Conservation (phyloP, 176 grass and related monocot genomes). For the Avena insularis region DNA sequence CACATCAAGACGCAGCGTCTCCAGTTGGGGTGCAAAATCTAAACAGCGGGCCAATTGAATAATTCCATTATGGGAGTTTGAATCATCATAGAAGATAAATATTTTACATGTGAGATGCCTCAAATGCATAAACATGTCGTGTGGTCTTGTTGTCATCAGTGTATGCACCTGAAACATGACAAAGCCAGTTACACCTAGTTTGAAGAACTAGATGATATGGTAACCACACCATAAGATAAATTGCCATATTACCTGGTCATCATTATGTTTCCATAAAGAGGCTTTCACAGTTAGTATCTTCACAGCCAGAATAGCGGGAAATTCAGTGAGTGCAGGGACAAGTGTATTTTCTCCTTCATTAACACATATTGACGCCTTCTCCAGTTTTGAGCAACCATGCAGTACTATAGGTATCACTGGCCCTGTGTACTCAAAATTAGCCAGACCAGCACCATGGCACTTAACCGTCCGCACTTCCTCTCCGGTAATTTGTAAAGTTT, state of each 20-base stretch:
- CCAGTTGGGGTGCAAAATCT: not conserved
- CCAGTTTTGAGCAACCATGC: constrained; percentile 35
- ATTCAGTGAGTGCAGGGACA: constrained; percentile 3
- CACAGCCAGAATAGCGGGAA: constrained; percentile 22
- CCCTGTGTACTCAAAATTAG: constrained; percentile 29
- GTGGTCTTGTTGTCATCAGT: not conserved
- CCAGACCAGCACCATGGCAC: not conserved
- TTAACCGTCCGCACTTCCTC: not conserved
- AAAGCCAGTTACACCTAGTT: not conserved
- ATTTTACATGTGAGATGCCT: constrained; percentile 17
- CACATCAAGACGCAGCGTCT: constrained; percentile 17
- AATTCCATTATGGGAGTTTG: not conserved
- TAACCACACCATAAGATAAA: not conserved
- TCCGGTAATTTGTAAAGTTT: not conserved
- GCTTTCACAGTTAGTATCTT: not conserved
- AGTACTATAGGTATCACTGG: constrained; percentile 2
- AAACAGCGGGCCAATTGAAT: not conserved
- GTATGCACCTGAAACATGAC: constrained; percentile 31
- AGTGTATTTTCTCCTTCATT: not conserved
- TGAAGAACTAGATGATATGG: not conserved
- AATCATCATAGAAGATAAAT: not conserved
- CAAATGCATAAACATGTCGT: constrained; percentile 8
- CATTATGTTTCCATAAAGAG: not conserved
- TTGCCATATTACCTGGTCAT: not conserved
- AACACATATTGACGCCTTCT: not conserved